These are phyloP conservation scores for Trichophyton schoenleinii DNA, from an alignment of 2,329 filamentous ascomycete species.

Conservation along the genomic window DNA sequence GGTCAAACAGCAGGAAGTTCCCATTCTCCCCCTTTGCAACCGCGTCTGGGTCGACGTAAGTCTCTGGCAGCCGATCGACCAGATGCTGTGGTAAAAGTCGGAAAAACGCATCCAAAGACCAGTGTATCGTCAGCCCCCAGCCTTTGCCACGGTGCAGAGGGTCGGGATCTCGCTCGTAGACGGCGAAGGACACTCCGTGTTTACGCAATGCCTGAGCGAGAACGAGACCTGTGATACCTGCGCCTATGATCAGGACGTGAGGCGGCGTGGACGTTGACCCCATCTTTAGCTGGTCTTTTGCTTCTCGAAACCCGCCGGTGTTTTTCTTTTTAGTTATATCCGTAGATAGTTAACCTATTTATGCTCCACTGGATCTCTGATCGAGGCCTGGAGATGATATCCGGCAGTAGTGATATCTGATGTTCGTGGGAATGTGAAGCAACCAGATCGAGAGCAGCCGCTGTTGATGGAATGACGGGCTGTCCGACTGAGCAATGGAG, in stretches of 20 bases:
- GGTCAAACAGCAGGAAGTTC: conserved; percentile 45
- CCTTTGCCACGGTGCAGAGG: conserved; percentile 5
- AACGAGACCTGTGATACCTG: conserved; percentile 28
- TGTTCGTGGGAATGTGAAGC: neutral
- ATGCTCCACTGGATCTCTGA: neutral
- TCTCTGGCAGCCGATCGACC: conserved; percentile 31
- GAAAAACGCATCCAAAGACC: conserved; percentile 26
- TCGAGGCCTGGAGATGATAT: too few species aligned
- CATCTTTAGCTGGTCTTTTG: neutral
- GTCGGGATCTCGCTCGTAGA: conserved; percentile 7
- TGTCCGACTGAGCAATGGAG: neutral
- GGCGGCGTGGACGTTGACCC: conserved; percentile 18
- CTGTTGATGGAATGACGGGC: neutral
- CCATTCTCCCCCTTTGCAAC: conserved; percentile 37
- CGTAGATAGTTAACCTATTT: neutral
- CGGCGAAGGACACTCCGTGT: conserved; percentile 5
- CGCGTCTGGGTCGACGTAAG: conserved; percentile 43
- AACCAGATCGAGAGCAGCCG: neutral
- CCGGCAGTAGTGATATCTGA: neutral
- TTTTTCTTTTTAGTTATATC: neutral
- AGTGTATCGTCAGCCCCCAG: conserved; percentile 52
- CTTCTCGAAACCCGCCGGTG: neutral
- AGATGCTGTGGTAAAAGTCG: conserved; percentile 4
- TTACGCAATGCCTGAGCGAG: conserved; percentile 28
- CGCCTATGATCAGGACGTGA: conserved; percentile 26